Percentiles rank a stretch among this genome's conserved stretches.
These are phyloP conservation scores for Plasmodium inui DNA, from an alignment of 169 alveolate genomes.

Conservation along the genomic window DNA sequence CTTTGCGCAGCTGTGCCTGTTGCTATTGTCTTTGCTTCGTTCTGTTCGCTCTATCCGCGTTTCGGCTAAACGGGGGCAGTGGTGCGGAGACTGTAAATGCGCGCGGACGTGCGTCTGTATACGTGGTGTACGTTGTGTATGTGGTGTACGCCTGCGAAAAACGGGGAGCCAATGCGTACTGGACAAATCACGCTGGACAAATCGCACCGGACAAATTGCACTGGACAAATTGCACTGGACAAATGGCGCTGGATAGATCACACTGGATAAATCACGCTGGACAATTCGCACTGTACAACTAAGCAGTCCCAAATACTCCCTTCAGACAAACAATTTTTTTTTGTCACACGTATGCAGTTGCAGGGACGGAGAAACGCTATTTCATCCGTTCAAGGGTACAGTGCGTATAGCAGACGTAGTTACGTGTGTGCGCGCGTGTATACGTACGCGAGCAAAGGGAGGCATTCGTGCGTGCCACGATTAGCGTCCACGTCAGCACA, in stretches of 20 bases:
- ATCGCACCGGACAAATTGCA: neutral
- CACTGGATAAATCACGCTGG: neutral
- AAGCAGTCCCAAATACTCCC: neutral
- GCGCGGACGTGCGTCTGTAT: too few relatives aligned
- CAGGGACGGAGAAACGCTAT: neutral
- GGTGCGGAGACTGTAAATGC: too few relatives aligned
- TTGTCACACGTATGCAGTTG: neutral
- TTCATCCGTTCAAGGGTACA: neutral
- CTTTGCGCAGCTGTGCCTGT: neutral
- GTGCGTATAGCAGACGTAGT: neutral
- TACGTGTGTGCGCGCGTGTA: neutral
- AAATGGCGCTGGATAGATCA: too few relatives aligned
- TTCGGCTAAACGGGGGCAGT: neutral
- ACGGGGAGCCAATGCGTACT: neutral
- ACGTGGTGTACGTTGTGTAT: neutral
- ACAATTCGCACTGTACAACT: neutral
- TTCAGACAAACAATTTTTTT: neutral
- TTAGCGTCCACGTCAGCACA: neutral
- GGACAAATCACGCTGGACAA: neutral
- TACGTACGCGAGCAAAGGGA: neutral
- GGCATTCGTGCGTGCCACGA: neutral
- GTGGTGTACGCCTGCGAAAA: neutral
- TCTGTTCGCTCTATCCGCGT: neutral
- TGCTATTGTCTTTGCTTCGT: neutral
- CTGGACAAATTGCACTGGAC: neutral